phyloP scores from a whole-genome alignment of 441 rosid species.

The Erysimum cheiri region DNA sequence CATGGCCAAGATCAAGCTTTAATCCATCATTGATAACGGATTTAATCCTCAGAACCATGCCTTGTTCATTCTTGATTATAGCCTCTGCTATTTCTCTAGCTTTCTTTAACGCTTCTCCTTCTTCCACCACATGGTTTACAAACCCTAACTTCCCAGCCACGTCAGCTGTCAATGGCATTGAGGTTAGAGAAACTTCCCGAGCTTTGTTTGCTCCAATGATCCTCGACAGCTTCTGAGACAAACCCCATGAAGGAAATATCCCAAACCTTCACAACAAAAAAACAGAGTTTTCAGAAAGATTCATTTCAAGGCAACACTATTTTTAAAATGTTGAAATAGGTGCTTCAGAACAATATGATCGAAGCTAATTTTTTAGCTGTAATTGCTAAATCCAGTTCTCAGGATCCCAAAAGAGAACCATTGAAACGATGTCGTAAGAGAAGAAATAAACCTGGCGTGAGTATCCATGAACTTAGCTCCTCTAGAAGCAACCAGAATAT shows the following conservation, averaged over 20 bases:
- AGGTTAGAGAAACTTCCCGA: conserved; percentile 76
- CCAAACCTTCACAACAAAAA: conserved; percentile 53
- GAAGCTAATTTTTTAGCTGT: conserved; percentile 6
- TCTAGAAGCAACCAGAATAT: conserved; percentile 71
- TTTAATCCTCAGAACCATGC: conserved; percentile 75
- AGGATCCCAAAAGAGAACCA: background rate
- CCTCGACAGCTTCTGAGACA: conserved; percentile 88
- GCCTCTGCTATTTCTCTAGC: conserved; percentile 70
- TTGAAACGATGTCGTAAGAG: background rate
- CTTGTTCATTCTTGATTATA: conserved; percentile 72
- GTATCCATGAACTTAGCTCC: conserved; percentile 85
- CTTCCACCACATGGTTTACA: conserved; percentile 83
- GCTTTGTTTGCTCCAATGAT: conserved; percentile 83
- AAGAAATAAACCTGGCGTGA: conserved; percentile 65
- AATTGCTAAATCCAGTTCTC: background rate
- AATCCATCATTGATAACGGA: conserved; percentile 81
- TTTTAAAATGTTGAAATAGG: background rate
- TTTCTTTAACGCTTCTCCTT: conserved; percentile 60
- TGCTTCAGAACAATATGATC: background rate
- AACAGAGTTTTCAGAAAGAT: background rate
- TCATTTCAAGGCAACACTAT: background rate
- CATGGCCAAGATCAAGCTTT: conserved; percentile 72
- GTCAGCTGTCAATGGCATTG: conserved; percentile 74
- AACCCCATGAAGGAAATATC: conserved; percentile 94
- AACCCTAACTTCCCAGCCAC: conserved; percentile 85